Conservation (phyloP, 75 land plant genomes). For the Isoetes taiwanensis region DNA sequence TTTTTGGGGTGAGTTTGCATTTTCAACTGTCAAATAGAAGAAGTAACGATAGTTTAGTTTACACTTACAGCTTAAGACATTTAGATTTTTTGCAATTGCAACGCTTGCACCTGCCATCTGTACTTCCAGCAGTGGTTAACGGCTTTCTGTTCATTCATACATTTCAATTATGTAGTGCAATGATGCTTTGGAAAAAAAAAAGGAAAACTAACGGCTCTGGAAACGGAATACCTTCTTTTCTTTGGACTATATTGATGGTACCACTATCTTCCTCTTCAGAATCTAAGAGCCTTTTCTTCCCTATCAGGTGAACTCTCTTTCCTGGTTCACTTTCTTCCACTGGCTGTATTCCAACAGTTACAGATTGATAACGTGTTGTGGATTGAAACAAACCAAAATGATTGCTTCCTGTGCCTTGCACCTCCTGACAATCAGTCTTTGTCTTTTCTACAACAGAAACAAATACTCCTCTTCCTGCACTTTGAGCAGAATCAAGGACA, state of each 20-base stretch:
- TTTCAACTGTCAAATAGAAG: background rate
- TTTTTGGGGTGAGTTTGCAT: background rate
- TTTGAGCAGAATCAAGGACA: background rate
- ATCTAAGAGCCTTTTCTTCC: slow-evolving; percentile 11
- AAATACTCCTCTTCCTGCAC: background rate
- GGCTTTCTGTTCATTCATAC: background rate
- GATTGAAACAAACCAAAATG: background rate
- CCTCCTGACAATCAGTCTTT: too few species aligned
- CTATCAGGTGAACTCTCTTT: slow-evolving; percentile 5
- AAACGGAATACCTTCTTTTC: slow-evolving; percentile 47
- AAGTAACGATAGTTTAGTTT: background rate
- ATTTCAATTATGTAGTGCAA: background rate
- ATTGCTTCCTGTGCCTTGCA: too few species aligned
- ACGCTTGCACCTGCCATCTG: slow-evolving; percentile 62
- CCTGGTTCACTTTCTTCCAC: background rate
- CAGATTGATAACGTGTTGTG: background rate
- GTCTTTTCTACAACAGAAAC: too few species aligned
- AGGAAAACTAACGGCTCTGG: background rate
- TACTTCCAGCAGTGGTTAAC: slow-evolving; percentile 20
- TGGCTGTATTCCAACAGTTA: background rate
- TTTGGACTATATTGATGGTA: slow-evolving; percentile 41
- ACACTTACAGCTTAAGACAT: slow-evolving; percentile 86
- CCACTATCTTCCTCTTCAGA: slow-evolving; percentile 34
- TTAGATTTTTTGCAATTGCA: slow-evolving; percentile 90
- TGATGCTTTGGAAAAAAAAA: background rate